Conservation (phyloP, 176 grass and related monocot species). For the Triticum aestivum region IWGSC_CS_RefSeq_v2.1 NC_057798.1:372270651-372271150, state of each 20-base stretch:
- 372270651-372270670: constrained; percentile 6
- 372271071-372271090: constrained; percentile 66
- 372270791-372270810: constrained; percentile 43
- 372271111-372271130: constrained; percentile 84
- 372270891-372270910: constrained; percentile 51
- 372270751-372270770: constrained; percentile 77
- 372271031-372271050: constrained; percentile 92
- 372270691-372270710: background rate
- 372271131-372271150: constrained; percentile 61
- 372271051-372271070: constrained; percentile 40
- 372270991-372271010: constrained; percentile 60
- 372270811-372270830: constrained; percentile 35
- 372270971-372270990: constrained; percentile 65
- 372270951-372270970: constrained; percentile 49
- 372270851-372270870: constrained; percentile 24
- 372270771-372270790: constrained; percentile 65
- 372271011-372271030: constrained; percentile 77
- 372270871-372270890: constrained; percentile 38
- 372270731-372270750: constrained; percentile 51
- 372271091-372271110: constrained; percentile 68
- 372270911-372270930: constrained; percentile 44
- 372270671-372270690: background rate
- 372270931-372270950: constrained; percentile 51
- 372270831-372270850: constrained; percentile 52
- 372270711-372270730: background rate